Conservation (phyloP, 352 stramenopile genomes). For the Aphanomyces cochlioides region DNA sequence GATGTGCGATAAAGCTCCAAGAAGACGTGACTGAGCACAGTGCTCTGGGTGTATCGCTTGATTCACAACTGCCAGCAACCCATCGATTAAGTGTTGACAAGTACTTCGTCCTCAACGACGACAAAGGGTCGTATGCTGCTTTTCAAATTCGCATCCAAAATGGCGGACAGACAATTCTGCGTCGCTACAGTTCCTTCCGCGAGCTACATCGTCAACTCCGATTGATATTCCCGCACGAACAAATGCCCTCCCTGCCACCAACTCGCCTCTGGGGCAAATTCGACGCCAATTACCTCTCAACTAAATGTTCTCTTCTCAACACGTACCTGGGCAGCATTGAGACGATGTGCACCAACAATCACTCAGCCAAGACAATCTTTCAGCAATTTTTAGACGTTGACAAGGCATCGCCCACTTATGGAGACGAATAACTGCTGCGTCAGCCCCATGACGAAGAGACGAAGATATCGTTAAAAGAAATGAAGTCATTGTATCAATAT, state of each 20-base stretch:
- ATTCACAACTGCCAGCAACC: slow-evolving; percentile 34
- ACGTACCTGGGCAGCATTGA: slow-evolving; percentile 24
- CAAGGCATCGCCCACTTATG: slow-evolving; percentile 4
- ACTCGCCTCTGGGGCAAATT: slow-evolving; percentile 85
- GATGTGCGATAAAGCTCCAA: slow-evolving; percentile 56
- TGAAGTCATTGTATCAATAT: no score
- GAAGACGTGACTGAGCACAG: slow-evolving; percentile 79
- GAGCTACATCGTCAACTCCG: slow-evolving; percentile 69
- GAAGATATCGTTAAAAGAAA: no score
- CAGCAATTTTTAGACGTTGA: slow-evolving; percentile 20
- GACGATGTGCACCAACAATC: slow-evolving; percentile 20
- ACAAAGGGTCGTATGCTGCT: slow-evolving; percentile 63
- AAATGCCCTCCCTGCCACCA: slow-evolving; percentile 59
- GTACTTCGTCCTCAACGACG: slow-evolving; percentile 69
- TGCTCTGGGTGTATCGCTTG: slow-evolving; percentile 51
- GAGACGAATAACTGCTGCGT: neutral
- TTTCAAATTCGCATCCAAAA: slow-evolving; percentile 75
- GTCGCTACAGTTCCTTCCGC: slow-evolving; percentile 75
- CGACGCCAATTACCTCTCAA: slow-evolving; percentile 59
- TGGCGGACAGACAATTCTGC: slow-evolving; percentile 67
- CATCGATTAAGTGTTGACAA: slow-evolving; percentile 41
- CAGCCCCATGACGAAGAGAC: no score
- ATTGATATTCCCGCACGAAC: slow-evolving; percentile 73
- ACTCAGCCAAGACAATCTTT: neutral
- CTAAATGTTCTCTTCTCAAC: slow-evolving; percentile 26